Base-by-base conservation (phyloP, 2,329 filamentous ascomycete species). In the Alternaria sp. region DNA sequence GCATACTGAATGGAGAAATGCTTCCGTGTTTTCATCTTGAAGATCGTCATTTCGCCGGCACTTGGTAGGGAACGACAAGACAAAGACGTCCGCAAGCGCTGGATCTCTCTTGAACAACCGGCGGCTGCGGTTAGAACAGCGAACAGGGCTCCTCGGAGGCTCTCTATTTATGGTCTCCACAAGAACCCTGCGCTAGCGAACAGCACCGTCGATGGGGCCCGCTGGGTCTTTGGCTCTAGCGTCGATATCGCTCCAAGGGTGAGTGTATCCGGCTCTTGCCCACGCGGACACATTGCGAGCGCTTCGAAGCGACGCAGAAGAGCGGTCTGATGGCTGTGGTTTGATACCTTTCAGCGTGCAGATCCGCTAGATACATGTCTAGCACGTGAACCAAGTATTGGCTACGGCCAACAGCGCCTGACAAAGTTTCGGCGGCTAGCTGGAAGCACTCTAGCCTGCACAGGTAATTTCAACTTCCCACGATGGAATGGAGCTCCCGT, bases 391-490 rank as follows among this genome's bases (percentile, higher is more conserved):
- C 5, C 24, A 16, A 34, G 51, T 26, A 62, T 66, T 66, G 65
- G 63, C 41, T 28, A 39, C 36, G 41, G 55, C 26, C 22, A 36
- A 39, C 26, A 16, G 49, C 49, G 56, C 62, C 48, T 52, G 51
- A 48, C 39, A 51, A 30, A 24, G 43, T 58, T 52, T 61, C 63
- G 63, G 61, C 54, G 49, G 28, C 65, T 67, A 67, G 48, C 65
- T 57, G 26, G 14, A 57, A 54, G n/a, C 7, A 52, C 47, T 18
- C 18, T 65, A 65, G 65, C 42, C 34, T 51, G 48, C 52, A 59
- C 59, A 60, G 53, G 62, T 60, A 65, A 64, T 62, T 59, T 62
- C 41, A 32, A 65, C 65, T 57, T 63, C 64, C 30, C n/a, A 43
- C 46, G 30, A 55, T 24, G 42, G 34, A 41, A 18, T 46, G 30